Base-by-base conservation (phyloP, 2,329 filamentous ascomycete species). In the Paraphaeosphaeria sporulosa region DNA sequence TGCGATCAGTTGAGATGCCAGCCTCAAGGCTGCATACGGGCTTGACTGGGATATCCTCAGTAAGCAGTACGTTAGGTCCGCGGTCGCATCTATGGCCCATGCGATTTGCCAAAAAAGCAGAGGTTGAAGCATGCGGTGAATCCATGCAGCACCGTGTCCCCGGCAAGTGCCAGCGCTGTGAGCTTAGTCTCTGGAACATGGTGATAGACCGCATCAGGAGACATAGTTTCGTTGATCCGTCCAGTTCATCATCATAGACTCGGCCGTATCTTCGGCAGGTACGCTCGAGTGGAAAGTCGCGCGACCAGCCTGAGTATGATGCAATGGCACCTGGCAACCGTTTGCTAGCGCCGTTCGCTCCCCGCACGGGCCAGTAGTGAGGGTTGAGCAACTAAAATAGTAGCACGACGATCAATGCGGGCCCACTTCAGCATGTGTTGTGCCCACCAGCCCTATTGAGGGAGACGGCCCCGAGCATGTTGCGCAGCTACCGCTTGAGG, bases 391-490 rank as follows among this genome's bases (percentile, higher is more conserved):
- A 43, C 49, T 56, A 60, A 58, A 60, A 59, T 61, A 60, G 51
- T 46, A 61, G 55, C 17, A 58, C 51, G 58, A 21, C 58, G 63
- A 67, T 67, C 65, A 32, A 30, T 59, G 50, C 43, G 44, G 21
- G 15, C n/a, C n/a, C 50, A 44, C 48, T 38, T 58, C 50, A 51
- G 60, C 46, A 54, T 23, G 34, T 50, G 48, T 43, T 46, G 13
- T 56, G 43, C 57, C 34, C 34, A 19, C 57, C 44, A 49, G 57
- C 47, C 47, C 46, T 48, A 21, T 53, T 44, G 57, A 48, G 43
- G 15, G 27, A 42, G 51, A 55, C 55, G 23, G 36, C 50, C 50
- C 44, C 32, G 38, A 52, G 25, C 19, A 17, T 50, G 50, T 58
- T 52, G 23, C 55, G n/a, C 51, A 62, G 49, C 58, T 63, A 60